Evolutionary conservation across 345 rosid genomes (phyloP).

Genomic region (Ceriops decandra): DNA sequence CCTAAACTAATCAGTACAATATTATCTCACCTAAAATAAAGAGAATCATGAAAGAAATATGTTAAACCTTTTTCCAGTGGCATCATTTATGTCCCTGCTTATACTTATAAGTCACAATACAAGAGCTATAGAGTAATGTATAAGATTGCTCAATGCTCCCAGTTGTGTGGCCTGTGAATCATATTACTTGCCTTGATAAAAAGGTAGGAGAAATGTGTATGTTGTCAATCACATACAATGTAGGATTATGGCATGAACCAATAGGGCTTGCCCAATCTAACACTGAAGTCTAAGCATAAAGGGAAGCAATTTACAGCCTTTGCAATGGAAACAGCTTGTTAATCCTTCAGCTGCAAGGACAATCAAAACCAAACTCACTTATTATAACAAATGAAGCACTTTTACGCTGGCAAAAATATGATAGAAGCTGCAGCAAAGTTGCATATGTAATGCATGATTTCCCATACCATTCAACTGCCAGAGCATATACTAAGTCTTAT

Average conservation of each 20-base stretch:
- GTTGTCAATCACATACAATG: constrained; percentile 83
- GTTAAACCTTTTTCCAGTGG: too few relatives aligned
- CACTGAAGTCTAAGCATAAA: constrained; percentile 60
- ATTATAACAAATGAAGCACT: background rate
- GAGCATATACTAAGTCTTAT: background rate
- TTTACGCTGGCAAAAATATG: background rate
- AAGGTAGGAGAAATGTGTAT: constrained; percentile 92
- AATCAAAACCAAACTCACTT: constrained; percentile 5
- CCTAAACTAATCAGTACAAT: too few relatives aligned
- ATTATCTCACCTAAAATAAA: too few relatives aligned
- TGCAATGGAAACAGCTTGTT: constrained; percentile 92
- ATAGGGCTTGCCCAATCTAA: constrained; percentile 96
- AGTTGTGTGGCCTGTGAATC: background rate
- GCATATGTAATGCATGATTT: background rate
- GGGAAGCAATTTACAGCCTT: constrained; percentile 97
- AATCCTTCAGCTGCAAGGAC: constrained; percentile 81
- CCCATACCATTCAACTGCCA: background rate
- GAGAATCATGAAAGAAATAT: too few relatives aligned
- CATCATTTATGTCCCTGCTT: too few relatives aligned
- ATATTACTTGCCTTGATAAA: constrained; percentile 60
- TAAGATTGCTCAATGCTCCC: too few relatives aligned
- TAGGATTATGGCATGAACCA: constrained; percentile 92
- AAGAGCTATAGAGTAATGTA: too few relatives aligned
- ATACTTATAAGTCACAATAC: too few relatives aligned
- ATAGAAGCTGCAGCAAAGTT: background rate